Percentiles rank a stretch among this genome's conserved stretches.
phyloP scores from a whole-genome alignment of 805 yeast species.

The Pichia cabralensis region DNA sequence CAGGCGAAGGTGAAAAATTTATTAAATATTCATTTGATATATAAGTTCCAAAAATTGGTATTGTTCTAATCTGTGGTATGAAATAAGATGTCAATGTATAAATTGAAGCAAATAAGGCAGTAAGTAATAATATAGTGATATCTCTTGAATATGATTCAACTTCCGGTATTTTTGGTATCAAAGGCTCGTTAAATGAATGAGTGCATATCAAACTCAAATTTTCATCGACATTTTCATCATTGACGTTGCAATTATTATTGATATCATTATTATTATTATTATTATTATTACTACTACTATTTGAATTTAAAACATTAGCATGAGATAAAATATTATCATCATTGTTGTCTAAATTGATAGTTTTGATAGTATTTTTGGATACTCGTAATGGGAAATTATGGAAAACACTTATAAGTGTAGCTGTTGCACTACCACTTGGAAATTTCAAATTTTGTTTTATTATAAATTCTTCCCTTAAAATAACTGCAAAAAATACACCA shows the following conservation, averaged over 20 bases:
- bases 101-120: constrained; percentile 59
- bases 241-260: neutral
- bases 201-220: neutral
- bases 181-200: neutral
- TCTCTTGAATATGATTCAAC: constrained; percentile 38
- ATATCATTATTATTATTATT: too few relatives aligned
- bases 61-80: constrained; percentile 51
- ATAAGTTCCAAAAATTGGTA: constrained; percentile 68
- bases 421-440: constrained; percentile 96
- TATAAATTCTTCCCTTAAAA: constrained; percentile 77
- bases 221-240: constrained; percentile 6
- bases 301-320: neutral
- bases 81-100: constrained; percentile 70
- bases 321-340: neutral
- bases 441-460: constrained; percentile 81
- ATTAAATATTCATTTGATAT: constrained; percentile 62
- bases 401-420: constrained; percentile 79
- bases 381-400: constrained; percentile 44
- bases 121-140: constrained; percentile 44
- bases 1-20: constrained; percentile 94
- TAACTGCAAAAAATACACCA: constrained; percentile 93
- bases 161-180: neutral
- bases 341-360: neutral
- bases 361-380: neutral
- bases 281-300: neutral